Conservation (phyloP, 306 rosid genomes). For the Rosa rugosa region DNA sequence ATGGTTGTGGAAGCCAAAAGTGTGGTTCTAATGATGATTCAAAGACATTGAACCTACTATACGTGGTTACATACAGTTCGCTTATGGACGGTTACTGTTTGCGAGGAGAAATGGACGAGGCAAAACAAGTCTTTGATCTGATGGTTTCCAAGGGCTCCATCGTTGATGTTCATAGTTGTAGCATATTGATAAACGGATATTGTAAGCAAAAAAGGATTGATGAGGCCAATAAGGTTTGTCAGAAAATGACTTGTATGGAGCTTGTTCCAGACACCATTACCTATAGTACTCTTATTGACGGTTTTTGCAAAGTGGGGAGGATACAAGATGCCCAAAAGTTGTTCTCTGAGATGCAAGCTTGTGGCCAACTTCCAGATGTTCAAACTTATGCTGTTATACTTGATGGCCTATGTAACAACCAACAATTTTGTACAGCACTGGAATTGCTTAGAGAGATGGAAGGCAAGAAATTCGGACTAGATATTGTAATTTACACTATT, state of each 20-base stretch:
- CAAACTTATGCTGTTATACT: too few relatives aligned
- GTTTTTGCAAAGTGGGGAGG: not conserved
- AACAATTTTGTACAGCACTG: not conserved
- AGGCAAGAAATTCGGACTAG: not conserved
- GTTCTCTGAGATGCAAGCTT: not conserved
- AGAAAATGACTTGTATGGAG: not conserved
- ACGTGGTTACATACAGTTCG: not conserved
- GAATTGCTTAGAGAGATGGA: not conserved
- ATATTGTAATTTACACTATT: too few relatives aligned
- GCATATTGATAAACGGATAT: not conserved
- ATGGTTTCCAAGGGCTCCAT: not conserved
- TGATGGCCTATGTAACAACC: not conserved
- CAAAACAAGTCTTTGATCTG: not conserved
- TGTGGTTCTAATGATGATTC: too few relatives aligned
- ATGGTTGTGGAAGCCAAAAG: too few relatives aligned
- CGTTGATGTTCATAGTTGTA: not conserved
- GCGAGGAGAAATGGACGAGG: not conserved
- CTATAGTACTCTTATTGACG: not conserved
- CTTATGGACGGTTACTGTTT: not conserved
- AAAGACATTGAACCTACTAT: too few relatives aligned
- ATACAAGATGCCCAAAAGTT: not conserved
- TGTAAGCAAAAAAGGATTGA: not conserved
- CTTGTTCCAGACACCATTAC: not conserved
- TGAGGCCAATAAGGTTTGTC: not conserved
- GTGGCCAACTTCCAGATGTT: too few relatives aligned